Conservation (phyloP, 768 basidiomycete genomes). For the Austroboletus eburneus region DNA sequence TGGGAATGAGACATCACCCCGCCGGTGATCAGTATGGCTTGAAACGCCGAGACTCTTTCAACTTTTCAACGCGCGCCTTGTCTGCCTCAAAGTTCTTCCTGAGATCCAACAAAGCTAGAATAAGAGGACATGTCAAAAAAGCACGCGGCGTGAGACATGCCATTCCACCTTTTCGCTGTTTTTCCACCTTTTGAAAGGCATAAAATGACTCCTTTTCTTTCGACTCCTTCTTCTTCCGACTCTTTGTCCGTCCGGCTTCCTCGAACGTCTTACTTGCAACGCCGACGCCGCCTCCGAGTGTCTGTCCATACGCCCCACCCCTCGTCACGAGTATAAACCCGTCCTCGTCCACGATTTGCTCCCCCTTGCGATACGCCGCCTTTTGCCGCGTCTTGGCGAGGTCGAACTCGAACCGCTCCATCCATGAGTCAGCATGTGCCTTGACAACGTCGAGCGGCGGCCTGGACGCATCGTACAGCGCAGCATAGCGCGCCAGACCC, state of each 20-base stretch:
- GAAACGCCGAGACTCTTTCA: constrained; percentile 73
- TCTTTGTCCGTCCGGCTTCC: constrained; percentile 32
- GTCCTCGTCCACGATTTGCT: constrained; percentile 89
- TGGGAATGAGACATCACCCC: not conserved
- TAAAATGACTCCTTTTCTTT: constrained; percentile 80
- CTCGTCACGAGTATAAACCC: constrained; percentile 94
- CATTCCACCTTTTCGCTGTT: constrained; percentile 72
- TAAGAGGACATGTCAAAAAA: constrained; percentile 2
- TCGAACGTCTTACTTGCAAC: constrained; percentile 60
- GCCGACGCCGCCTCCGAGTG: constrained; percentile 74
- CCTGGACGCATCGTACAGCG: constrained; percentile 60
- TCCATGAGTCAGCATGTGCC: constrained; percentile 74
- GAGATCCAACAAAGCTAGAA: constrained; percentile 51
- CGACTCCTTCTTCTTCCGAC: constrained; percentile 49
- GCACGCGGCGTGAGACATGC: not conserved
- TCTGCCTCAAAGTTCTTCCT: constrained; percentile 85
- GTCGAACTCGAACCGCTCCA: constrained; percentile 70
- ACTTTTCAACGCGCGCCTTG: constrained; percentile 49
- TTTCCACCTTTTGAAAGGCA: constrained; percentile 86
- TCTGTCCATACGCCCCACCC: constrained; percentile 86
- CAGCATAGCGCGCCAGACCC: constrained; percentile 70
- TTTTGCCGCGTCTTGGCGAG: constrained; percentile 52
- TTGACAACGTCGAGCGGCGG: constrained; percentile 72
- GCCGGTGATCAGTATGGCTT: constrained; percentile 66
- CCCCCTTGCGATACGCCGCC: constrained; percentile 72